These are phyloP conservation scores for Fomitiporia mediterranea DNA, from an alignment of 1,284 basidiomycete species.

Conservation along the genomic window DNA sequence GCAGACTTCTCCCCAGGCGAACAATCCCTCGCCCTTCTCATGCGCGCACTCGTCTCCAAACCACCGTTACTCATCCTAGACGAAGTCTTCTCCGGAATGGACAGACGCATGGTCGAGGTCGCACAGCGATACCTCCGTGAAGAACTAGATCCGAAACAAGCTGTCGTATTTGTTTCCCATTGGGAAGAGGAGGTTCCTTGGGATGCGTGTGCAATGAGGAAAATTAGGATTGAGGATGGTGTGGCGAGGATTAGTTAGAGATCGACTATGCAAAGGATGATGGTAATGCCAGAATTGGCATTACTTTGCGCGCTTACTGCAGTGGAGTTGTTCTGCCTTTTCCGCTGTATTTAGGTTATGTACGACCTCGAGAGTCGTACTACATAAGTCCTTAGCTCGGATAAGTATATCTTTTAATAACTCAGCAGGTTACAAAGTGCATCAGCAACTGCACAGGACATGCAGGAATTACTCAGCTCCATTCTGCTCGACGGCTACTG, in stretches of 20 bases:
- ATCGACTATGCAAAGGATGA: no score
- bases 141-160: conserved; percentile 59
- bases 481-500: no score
- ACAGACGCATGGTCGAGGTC: conserved; percentile 64
- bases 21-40: conserved; percentile 75
- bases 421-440: no score
- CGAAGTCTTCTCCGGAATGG: conserved; percentile 90
- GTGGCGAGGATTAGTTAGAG: conserved; percentile 23
- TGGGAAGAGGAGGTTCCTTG: conserved; percentile 88
- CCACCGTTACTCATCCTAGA: conserved; percentile 76
- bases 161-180: conserved; percentile 81
- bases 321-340: no score
- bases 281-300: no score
- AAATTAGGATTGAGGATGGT: conserved; percentile 40
- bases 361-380: no score
- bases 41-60: conserved; percentile 75
- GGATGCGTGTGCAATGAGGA: conserved; percentile 27
- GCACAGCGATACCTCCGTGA: conserved; percentile 59
- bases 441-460: no score
- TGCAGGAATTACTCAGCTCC: no score
- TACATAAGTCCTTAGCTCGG: no score
- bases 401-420: no score
- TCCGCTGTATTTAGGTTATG: no score
- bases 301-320: no score
- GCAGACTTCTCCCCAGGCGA: conserved; percentile 61